These are phyloP conservation scores for Dactylellina parvicollis DNA, from an alignment of 2,329 filamentous ascomycete genomes.

Conservation along the genomic window DNA sequence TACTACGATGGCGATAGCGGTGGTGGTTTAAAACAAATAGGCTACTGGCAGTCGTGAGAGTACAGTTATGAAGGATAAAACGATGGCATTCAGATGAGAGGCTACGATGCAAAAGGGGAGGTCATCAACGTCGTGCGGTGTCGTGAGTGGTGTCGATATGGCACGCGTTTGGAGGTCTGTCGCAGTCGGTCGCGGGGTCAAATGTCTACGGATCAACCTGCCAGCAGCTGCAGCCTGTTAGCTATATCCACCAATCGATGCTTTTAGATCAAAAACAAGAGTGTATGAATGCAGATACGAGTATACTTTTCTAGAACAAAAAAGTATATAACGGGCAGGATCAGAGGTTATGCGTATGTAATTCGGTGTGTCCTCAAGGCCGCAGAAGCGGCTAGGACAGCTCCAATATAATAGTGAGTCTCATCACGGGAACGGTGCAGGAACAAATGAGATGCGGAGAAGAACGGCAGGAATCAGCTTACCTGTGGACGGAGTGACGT, in stretches of 20 bases:
- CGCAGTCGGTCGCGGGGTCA: background rate
- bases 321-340: too few species aligned
- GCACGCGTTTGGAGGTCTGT: slow-evolving; percentile 13
- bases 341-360: slow-evolving; percentile 71
- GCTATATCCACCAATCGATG: background rate
- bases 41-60: background rate
- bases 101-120: background rate
- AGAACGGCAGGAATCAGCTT: background rate
- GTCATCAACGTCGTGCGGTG: background rate
- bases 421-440: slow-evolving; percentile 66
- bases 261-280: slow-evolving; percentile 54
- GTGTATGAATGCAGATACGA: slow-evolving; percentile 56
- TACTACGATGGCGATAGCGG: background rate
- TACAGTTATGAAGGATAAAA: background rate
- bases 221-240: background rate
- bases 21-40: background rate
- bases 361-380: slow-evolving; percentile 70
- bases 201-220: background rate
- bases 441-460: background rate
- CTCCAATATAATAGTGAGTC: slow-evolving; percentile 73
- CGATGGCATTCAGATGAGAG: background rate
- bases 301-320: too few species aligned
- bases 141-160: slow-evolving; percentile 1
- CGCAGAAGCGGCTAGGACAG: slow-evolving; percentile 71
- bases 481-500: slow-evolving; percentile 20